Evolutionary conservation across 2,329 filamentous ascomycete genomes (phyloP).

Genomic region (Pseudovirgaria hyperparasitica): DNA sequence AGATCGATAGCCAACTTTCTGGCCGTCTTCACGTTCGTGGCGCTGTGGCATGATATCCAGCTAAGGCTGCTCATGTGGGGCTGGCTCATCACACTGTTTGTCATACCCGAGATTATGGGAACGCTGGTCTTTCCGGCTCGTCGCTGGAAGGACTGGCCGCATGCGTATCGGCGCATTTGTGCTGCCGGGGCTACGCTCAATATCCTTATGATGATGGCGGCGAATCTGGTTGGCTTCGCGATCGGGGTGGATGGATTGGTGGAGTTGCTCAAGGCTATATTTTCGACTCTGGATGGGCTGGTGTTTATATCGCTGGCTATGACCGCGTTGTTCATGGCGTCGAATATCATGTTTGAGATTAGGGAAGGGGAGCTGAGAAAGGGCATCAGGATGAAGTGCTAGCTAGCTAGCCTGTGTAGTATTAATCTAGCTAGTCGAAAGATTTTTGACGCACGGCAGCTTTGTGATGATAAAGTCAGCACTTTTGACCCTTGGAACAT

Average conservation of each 20-base stretch:
- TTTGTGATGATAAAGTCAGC: too few species aligned
- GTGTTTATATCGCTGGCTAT: constrained; percentile 62
- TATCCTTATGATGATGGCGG: constrained; percentile 87
- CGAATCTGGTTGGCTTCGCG: constrained; percentile 91
- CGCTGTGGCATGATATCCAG: constrained; percentile 95
- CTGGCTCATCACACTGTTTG: constrained; percentile 90
- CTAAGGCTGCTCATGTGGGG: constrained; percentile 87
- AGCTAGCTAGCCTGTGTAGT: constrained; percentile 2
- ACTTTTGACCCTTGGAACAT: too few species aligned
- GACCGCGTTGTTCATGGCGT: constrained; percentile 65
- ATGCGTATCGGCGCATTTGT: constrained; percentile 66
- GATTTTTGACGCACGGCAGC: too few species aligned
- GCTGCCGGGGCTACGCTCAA: constrained; percentile 72
- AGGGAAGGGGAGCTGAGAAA: constrained; percentile 70
- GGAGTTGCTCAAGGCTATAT: constrained; percentile 61
- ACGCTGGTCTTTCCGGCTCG: constrained; percentile 58
- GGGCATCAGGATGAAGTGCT: constrained; percentile 78
- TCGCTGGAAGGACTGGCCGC: constrained; percentile 58
- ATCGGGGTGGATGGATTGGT: constrained; percentile 79
- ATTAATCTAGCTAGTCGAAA: too few species aligned
- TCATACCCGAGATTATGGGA: constrained; percentile 74
- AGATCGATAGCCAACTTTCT: constrained; percentile 62
- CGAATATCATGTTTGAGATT: constrained; percentile 95
- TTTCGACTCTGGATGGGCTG: constrained; percentile 62
- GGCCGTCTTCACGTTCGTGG: constrained; percentile 88